Conservation (phyloP, 139 green algal genomes). For the Chlorella ohadii region DNA sequence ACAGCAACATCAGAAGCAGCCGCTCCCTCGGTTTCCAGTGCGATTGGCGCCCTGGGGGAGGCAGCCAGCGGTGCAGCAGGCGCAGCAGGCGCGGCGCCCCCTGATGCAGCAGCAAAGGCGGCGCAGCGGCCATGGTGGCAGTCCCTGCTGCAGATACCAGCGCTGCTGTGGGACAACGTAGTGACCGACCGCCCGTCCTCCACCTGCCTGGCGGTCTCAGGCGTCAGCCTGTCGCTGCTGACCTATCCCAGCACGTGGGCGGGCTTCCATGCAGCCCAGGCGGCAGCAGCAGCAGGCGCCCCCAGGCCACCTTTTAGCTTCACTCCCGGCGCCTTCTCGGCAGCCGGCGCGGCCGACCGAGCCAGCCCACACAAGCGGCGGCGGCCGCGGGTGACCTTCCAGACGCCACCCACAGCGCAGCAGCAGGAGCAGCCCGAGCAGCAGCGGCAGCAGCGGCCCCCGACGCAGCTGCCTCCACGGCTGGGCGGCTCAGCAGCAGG, state of each 20-base stretch:
- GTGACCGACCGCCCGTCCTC: constrained; percentile 19
- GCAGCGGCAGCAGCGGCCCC: neutral
- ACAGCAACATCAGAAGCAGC: neutral
- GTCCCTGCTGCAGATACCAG: constrained; percentile 31
- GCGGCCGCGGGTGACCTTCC: neutral
- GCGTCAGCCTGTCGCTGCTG: constrained; percentile 42
- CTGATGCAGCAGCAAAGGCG: neutral
- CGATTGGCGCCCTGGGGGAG: neutral
- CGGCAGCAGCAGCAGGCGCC: constrained; percentile 6
- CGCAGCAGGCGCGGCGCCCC: neutral
- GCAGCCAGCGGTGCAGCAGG: neutral
- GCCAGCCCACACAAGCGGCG: constrained; percentile 13
- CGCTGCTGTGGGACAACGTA: constrained; percentile 36
- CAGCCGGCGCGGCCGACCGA: neutral
- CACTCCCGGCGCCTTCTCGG: neutral
- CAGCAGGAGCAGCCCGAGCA: neutral
- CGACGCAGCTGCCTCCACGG: no score
- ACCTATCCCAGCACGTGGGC: constrained; percentile 40
- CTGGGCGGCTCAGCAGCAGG: neutral
- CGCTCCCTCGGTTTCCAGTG: neutral
- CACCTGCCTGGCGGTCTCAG: constrained; percentile 33
- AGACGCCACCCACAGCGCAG: neutral
- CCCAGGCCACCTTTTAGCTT: neutral
- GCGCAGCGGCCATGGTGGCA: constrained; percentile 10
- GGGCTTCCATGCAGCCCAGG: constrained; percentile 13